These are phyloP conservation scores for Floccularia luteovirens DNA, from an alignment of 768 basidiomycete genomes.

Conservation along the genomic window DNA sequence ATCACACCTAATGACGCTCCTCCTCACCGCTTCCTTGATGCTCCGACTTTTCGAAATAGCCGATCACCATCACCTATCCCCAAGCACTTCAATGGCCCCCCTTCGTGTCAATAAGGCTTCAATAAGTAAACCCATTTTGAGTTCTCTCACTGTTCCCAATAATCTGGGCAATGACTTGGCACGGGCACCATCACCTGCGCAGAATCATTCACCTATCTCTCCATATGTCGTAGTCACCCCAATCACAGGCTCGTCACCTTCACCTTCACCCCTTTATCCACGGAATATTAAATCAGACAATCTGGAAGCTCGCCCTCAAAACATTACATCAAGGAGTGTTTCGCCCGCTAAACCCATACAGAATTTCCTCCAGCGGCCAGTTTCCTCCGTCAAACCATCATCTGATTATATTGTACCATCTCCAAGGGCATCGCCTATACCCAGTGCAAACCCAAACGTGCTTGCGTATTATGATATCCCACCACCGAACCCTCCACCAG, in stretches of 20 bases:
- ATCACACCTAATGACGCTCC: too few relatives aligned
- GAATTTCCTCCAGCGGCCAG: too few relatives aligned
- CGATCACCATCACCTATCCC: too few relatives aligned
- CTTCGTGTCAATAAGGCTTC: too few relatives aligned
- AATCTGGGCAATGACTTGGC: too few relatives aligned
- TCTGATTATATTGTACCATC: conserved; percentile 26
- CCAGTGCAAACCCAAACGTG: conserved; percentile 26
- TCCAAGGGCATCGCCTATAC: conserved; percentile 13
- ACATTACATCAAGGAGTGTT: conserved; percentile 2
- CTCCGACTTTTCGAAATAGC: too few relatives aligned
- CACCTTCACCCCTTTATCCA: conserved; percentile 9
- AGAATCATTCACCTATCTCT: conserved; percentile 7
- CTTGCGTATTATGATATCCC: conserved; percentile 41
- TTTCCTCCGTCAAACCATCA: conserved; percentile 16
- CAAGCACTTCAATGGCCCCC: too few relatives aligned
- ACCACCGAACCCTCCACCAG: conserved; percentile 44
- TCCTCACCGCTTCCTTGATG: too few relatives aligned
- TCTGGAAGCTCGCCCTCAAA: conserved; percentile 10
- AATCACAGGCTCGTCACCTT: conserved; percentile 3
- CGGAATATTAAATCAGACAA: conserved; percentile 12
- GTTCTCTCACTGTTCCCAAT: too few relatives aligned
- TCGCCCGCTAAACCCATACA: too few relatives aligned
- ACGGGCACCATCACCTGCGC: conserved; percentile 6
- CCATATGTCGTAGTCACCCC: conserved; percentile 7
- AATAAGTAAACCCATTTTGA: too few relatives aligned